These are phyloP conservation scores for Sphaerulina musiva DNA, from an alignment of 2,329 filamentous ascomycete species.

Conservation along the genomic window DNA sequence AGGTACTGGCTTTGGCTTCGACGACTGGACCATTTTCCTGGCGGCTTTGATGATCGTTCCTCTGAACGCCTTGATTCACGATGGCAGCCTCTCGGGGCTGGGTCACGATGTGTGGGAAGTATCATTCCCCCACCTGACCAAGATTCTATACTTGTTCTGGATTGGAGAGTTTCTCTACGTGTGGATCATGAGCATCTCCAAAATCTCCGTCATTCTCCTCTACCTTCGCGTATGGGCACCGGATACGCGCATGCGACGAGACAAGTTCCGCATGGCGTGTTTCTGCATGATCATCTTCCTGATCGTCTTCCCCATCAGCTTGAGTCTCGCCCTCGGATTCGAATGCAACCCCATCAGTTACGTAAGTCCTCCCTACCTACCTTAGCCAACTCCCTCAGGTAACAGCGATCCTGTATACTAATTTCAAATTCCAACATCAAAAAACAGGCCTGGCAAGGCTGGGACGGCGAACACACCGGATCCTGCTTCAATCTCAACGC, in stretches of 20 bases:
- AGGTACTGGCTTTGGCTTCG: constrained; percentile 7
- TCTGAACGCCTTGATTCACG: constrained; percentile 1
- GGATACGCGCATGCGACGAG: not conserved
- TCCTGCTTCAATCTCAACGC: constrained; percentile 9
- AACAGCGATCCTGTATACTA: not conserved
- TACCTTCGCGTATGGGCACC: constrained; percentile 10
- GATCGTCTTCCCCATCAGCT: constrained; percentile 1
- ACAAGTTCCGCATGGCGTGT: constrained; percentile 7
- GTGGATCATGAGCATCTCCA: constrained; percentile 11
- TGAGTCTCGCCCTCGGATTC: constrained; percentile 10
- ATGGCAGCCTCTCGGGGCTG: constrained; percentile 1
- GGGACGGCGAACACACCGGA: constrained; percentile 7
- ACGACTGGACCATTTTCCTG: constrained; percentile 9
- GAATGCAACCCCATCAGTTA: constrained; percentile 13
- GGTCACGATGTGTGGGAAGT: constrained; percentile 11
- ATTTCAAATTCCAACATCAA: not conserved
- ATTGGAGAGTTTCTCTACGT: constrained; percentile 11
- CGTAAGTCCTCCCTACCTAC: not conserved
- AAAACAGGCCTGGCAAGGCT: constrained; percentile 5
- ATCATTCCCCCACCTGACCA: constrained; percentile 3
- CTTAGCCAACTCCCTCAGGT: too few relatives aligned
- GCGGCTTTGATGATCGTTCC: constrained; percentile 3
- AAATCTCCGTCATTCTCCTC: constrained; percentile 6
- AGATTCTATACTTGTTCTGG: constrained; percentile 12
- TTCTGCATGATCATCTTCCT: constrained; percentile 3